Base-by-base conservation (phyloP, 2,329 filamentous ascomycete genomes). In the Macrophomina pseudophaseolina region DNA sequence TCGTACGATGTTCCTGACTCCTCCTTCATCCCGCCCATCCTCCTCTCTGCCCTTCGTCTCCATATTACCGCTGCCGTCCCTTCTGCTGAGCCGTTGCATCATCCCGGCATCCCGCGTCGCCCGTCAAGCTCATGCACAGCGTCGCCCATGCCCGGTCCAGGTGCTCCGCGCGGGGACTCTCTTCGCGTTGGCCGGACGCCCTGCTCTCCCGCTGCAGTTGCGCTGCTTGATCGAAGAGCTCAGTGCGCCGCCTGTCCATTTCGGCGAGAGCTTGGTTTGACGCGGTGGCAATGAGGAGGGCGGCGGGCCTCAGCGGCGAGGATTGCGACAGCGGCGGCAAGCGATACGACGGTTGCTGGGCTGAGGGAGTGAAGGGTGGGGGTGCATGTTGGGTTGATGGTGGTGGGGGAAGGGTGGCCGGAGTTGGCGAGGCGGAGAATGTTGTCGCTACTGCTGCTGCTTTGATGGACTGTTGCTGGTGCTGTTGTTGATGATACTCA, bases 91-190 rank as follows among this genome's bases (percentile, higher is more conserved):
- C 6, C 1, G 35, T 8, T 44, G 16, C 16, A 44, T 44, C 42
- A 5, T 44, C 42, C 5, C 16, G 9, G 11, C 42, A 12, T 44
- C 12, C 42, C 42, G 5, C 5, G 3, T 44, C 18, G n/a, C 53
- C 35, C 18, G 12, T 28, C 8, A 58, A 8, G 11, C 28, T 46
- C 12, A 18, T 16, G 7, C 40, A 30, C 28, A 46, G 42, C 28
- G 4, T 18, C 14, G 3, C 40, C 56, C 40, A 59, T n/a, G 56
- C 56, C 30, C 16, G 56, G 40, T 60, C 56, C 56, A 60, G 7
- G 40, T 35, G 28, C 8, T 48, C 28, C 4, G 40, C 56, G 8
- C 23, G 9, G 14, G 40, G 40, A 8, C 14, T 59, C 7, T 46
- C 11, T 30, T 40, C 40, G 14, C 54, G 11, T 3, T 38, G 54